Conservation (phyloP, 1,284 basidiomycete species). For the Fomitopsis pinicola region DNA sequence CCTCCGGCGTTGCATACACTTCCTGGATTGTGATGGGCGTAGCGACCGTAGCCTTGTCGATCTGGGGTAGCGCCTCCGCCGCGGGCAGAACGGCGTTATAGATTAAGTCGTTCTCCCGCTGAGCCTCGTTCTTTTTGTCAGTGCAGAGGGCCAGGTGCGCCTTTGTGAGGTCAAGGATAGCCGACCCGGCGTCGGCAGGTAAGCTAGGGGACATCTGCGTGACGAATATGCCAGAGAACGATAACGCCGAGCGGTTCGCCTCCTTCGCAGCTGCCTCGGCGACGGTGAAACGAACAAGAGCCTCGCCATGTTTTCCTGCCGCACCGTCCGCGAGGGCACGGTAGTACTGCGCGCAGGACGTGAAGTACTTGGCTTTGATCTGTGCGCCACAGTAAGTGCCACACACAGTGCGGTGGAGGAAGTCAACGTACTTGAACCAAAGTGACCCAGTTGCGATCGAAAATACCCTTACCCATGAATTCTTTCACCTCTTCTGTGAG, state of each 20-base stretch:
- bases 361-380: constrained; percentile 90
- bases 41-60: constrained; percentile 28
- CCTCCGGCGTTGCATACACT: constrained; percentile 86
- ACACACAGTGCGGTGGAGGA: constrained; percentile 13
- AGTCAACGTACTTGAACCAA: constrained; percentile 60
- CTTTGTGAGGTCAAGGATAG: constrained; percentile 81
- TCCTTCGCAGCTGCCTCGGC: constrained; percentile 87
- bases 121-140: constrained; percentile 74
- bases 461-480: constrained; percentile 92
- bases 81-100: constrained; percentile 93
- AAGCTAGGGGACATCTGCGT: constrained; percentile 77
- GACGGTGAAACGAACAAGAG: constrained; percentile 76
- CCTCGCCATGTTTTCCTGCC: constrained; percentile 81
- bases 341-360: constrained; percentile 86
- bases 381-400: constrained; percentile 28
- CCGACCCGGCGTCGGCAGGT: constrained; percentile 81
- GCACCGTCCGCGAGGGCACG: constrained; percentile 78
- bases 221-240: constrained; percentile 74
- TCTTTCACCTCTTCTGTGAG: constrained; percentile 91
- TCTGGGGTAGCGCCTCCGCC: constrained; percentile 70
- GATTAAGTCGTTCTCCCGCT: constrained; percentile 94
- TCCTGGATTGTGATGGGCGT: constrained; percentile 59
- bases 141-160: constrained; percentile 75
- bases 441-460: constrained; percentile 93
- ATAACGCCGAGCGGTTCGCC: constrained; percentile 64